A percentile compares a stretch with the other conserved stretches of the same genome.
phyloP scores from a whole-genome alignment of 202 grass and related monocot species.

The Carex sylvatica region DNA sequence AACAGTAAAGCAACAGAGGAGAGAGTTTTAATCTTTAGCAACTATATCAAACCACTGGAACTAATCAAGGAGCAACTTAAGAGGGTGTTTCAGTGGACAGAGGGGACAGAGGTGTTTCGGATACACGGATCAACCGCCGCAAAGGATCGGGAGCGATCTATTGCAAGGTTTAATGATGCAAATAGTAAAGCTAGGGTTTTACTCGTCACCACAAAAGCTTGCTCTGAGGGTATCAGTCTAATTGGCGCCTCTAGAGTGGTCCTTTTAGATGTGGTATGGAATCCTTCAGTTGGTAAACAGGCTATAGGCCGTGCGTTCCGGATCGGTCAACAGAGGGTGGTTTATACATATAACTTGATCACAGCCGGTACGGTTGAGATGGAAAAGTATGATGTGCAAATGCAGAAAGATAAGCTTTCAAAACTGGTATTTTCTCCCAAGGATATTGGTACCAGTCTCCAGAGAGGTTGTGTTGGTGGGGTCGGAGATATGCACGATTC shows the following conservation, averaged over 20 bases:
- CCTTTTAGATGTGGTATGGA: constrained; percentile 93
- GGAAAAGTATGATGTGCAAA: constrained; percentile 61
- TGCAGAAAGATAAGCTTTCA: constrained; percentile 67
- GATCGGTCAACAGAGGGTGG: constrained; percentile 75
- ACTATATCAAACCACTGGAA: constrained; percentile 52
- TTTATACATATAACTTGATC: constrained; percentile 80
- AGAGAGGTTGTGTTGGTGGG: background rate
- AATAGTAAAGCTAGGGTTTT: constrained; percentile 66
- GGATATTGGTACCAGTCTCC: constrained; percentile 8
- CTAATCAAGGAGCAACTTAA: constrained; percentile 66
- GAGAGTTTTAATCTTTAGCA: constrained; percentile 75
- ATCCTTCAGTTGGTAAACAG: constrained; percentile 74
- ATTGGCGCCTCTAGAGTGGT: constrained; percentile 80
- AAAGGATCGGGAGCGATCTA: constrained; percentile 41
- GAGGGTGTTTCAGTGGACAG: constrained; percentile 44
- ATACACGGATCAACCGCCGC: constrained; percentile 42
- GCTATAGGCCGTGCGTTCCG: constrained; percentile 79
- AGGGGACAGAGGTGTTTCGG: constrained; percentile 56
- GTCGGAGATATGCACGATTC: constrained; percentile 17
- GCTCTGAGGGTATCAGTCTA: constrained; percentile 77
- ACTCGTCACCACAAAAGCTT: constrained; percentile 79
- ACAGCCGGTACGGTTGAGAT: constrained; percentile 61
- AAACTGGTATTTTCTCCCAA: constrained; percentile 61
- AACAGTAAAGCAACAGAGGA: constrained; percentile 41
- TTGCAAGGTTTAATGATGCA: constrained; percentile 64